Conservation (phyloP, 2,329 filamentous ascomycete genomes). For the Torrubiella hemipterigena region DNA sequence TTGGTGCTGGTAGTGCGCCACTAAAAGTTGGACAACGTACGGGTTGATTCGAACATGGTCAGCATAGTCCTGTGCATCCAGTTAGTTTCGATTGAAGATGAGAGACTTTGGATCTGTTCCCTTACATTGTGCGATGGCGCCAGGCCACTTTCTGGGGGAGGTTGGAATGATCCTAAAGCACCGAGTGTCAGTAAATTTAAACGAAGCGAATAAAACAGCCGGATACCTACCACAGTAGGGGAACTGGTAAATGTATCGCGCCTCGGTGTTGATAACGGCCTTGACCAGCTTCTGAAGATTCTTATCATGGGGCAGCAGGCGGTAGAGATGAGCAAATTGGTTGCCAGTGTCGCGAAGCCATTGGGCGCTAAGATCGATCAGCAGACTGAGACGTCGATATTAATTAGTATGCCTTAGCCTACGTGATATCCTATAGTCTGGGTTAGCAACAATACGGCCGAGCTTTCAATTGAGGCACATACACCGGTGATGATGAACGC, state of each 20-base stretch:
- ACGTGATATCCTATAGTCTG: slow-evolving; percentile 14
- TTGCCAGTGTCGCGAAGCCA: slow-evolving; percentile 80
- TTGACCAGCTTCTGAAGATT: slow-evolving; percentile 57
- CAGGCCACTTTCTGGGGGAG: slow-evolving; percentile 58
- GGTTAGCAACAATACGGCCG: background rate
- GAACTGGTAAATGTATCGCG: slow-evolving; percentile 52
- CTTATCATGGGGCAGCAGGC: slow-evolving; percentile 40
- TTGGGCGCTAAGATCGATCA: too few relatives aligned
- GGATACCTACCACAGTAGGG: slow-evolving; percentile 53
- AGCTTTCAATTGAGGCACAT: slow-evolving; percentile 57
- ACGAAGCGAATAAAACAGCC: too few relatives aligned
- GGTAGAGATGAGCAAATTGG: slow-evolving; percentile 58
- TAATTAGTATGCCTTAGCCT: slow-evolving; percentile 2
- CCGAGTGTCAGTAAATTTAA: too few relatives aligned
- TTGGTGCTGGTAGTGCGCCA: background rate
- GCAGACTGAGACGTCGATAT: too few relatives aligned
- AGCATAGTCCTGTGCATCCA: slow-evolving; percentile 9
- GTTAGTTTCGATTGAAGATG: background rate
- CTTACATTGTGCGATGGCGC: slow-evolving; percentile 13
- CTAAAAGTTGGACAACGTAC: slow-evolving; percentile 7
- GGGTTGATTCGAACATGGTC: slow-evolving; percentile 12
- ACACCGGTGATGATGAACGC: slow-evolving; percentile 76
- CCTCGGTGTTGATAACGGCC: slow-evolving; percentile 60
- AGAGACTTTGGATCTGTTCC: background rate
- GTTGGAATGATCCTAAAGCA: slow-evolving; percentile 64